Evolutionary conservation across 352 stramenopile genomes (phyloP), one percentile per base, ranked within the genome.

Genomic region (Pythium folliculosum): DNA sequence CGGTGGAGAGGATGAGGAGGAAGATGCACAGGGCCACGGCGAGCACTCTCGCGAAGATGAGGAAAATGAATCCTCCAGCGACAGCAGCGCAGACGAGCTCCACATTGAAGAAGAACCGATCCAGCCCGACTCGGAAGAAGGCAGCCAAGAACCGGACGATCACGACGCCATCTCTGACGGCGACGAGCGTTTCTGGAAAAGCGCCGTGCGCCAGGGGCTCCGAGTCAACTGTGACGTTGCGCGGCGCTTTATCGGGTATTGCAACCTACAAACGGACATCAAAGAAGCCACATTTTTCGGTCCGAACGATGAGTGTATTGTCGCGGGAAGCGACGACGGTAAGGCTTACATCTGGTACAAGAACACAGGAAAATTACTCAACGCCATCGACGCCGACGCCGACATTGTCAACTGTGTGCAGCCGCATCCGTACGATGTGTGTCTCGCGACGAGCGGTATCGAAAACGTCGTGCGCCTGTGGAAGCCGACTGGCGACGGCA

Each of bases 321-420:
- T 96, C 27, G 86, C 88, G 5, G 90, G 90, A 5, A 96, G 88
- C 38, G 90, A 97, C 52, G 89, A 97, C 48, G 89, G 90, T 0
- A 80, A 82, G 25, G 86, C 91, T 25, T 88, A 92, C 56, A 82
- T 97, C 56, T 97, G 90, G 90, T 71, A 96, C 64, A 92, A 91
- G 48, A 63, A 68, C 22, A 94, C 82, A 19, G 90, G 90, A 21
- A 71, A 84, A 44, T 58, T 97, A n/a, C 78, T 95, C 19, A 91
- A 90, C 35, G 85, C 89, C 1, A 84, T 97, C 53, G 75, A 89
- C 17, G 90, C 89, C 0, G 90, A 97, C 63, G 81, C 82, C 19
- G 80, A 92, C 59, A 94, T 96, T 60, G 81, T 97, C 16, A 97
- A 97, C 61, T 97, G 89, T 66, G 86, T 96, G n/a, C 88, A 90